Evolutionary conservation across 2,329 filamentous ascomycete species (phyloP).

Genomic region (Akanthomyces uredinophilus): DNA sequence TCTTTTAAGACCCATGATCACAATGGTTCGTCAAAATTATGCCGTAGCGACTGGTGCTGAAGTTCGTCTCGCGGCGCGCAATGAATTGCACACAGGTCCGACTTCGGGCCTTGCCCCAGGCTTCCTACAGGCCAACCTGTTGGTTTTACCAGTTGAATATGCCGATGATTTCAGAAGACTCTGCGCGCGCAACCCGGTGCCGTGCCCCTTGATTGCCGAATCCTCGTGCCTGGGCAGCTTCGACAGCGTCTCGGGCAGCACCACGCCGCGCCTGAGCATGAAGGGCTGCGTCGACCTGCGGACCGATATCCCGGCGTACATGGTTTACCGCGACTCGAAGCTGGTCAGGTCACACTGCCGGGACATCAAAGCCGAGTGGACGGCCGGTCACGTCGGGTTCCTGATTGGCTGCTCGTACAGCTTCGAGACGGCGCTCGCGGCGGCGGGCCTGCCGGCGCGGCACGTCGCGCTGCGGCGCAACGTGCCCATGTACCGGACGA

Average conservation of each 20-base stretch:
- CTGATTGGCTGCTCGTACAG: constrained; percentile 60
- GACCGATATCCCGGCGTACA: constrained; percentile 53
- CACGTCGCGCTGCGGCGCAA: constrained; percentile 45
- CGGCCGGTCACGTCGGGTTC: constrained; percentile 54
- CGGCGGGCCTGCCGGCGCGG: constrained; percentile 45
- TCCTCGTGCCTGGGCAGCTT: constrained; percentile 40
- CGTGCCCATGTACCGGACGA: constrained; percentile 59
- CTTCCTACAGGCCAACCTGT: constrained; percentile 57
- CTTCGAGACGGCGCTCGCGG: constrained; percentile 53
- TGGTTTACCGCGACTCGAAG: constrained; percentile 48
- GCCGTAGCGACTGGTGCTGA: constrained; percentile 27
- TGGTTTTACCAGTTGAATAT: constrained; percentile 53
- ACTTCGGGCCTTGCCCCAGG: constrained; percentile 52
- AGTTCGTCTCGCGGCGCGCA: constrained; percentile 40
- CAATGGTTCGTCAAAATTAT: not conserved
- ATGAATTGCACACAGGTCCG: constrained; percentile 32
- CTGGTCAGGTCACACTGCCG: constrained; percentile 32
- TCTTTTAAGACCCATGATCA: not conserved
- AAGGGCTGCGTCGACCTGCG: constrained; percentile 50
- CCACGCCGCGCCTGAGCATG: constrained; percentile 27
- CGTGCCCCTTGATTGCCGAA: constrained; percentile 56
- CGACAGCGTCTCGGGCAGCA: constrained; percentile 30
- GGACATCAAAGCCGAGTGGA: constrained; percentile 50
- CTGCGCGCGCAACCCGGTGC: constrained; percentile 56
- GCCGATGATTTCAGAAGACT: constrained; percentile 54